Percentiles rank a stretch among this genome's conserved stretches.
phyloP scores from a whole-genome alignment of 2,329 filamentous ascomycete species.

The Penicillium sp. region DNA sequence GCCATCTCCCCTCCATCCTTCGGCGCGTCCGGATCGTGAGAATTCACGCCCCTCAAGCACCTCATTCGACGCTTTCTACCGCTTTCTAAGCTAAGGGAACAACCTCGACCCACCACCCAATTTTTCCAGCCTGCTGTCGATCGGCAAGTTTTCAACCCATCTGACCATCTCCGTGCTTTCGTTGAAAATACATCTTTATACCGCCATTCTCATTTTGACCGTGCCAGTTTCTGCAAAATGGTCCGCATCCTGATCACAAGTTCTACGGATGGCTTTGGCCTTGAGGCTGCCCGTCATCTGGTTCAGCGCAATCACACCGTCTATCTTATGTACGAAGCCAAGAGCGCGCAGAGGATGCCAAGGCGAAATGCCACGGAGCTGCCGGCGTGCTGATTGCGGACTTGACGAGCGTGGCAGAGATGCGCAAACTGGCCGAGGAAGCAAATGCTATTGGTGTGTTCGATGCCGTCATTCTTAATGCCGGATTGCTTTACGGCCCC shows the following conservation, averaged over 20 bases:
- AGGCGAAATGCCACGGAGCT: conserved; percentile 48
- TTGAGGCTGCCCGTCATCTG: conserved; percentile 51
- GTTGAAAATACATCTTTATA: no score
- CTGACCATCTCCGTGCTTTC: no score
- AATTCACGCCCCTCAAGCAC: no score
- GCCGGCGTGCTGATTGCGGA: conserved; percentile 53
- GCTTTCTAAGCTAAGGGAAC: no score
- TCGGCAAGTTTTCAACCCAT: no score
- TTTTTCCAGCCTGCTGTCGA: no score
- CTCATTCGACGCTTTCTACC: no score
- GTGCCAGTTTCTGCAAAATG: conserved; percentile 29
- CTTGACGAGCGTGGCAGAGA: conserved; percentile 50
- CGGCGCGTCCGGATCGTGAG: no score
- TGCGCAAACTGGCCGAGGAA: conserved; percentile 50
- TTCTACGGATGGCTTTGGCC: conserved; percentile 56
- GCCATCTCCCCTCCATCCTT: no score
- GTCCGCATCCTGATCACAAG: conserved; percentile 55
- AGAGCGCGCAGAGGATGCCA: conserved; percentile 52
- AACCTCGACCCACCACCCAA: no score
- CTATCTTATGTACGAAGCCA: conserved; percentile 54
- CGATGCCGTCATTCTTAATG: conserved; percentile 59
- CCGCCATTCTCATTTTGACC: no score
- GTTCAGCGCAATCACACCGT: conserved; percentile 53
- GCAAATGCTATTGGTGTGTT: conserved; percentile 52
- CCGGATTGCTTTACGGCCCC: conserved; percentile 48